These are phyloP conservation scores for Penicillium crystallinum DNA, from an alignment of 495 filamentous ascomycete species.

Conservation along the genomic window DNA sequence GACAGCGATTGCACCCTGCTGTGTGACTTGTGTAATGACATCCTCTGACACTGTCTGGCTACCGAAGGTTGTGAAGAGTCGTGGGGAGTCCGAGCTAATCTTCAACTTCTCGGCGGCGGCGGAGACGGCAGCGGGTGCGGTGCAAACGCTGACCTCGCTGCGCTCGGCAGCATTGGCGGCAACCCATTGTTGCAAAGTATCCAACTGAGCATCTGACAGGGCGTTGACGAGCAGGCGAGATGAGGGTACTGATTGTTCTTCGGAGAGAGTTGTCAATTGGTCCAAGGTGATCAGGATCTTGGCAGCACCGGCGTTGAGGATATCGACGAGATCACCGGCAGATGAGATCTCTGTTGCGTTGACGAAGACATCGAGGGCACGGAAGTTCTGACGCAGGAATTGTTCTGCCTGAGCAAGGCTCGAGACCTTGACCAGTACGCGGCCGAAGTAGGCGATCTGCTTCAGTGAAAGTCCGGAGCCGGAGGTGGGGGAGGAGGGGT, in stretches of 20 bases:
- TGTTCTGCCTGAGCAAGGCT: constrained; percentile 53
- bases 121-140: constrained; percentile 47
- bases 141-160: constrained; percentile 49
- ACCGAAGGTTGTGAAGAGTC: constrained; percentile 30
- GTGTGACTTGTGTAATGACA: constrained; percentile 46
- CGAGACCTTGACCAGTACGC: constrained; percentile 65
- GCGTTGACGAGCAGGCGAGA: constrained; percentile 52
- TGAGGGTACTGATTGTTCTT: constrained; percentile 51
- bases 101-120: constrained; percentile 38
- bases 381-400: constrained; percentile 66
- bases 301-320: constrained; percentile 82
- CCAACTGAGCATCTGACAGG: constrained; percentile 31
- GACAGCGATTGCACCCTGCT: constrained; percentile 66
- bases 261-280: constrained; percentile 51
- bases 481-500: constrained; percentile 37
- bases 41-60: constrained; percentile 37
- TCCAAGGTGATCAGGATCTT: constrained; percentile 76
- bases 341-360: constrained; percentile 68
- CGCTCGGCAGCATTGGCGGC: constrained; percentile 45
- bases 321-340: constrained; percentile 64
- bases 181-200: constrained; percentile 34
- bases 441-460: constrained; percentile 73
- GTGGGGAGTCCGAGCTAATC: constrained; percentile 35
- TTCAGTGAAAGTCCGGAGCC: constrained; percentile 59
- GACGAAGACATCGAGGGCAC: constrained; percentile 64